Conservation (phyloP, 2,329 filamentous ascomycete genomes). For the Pseudogymnoascus sp. region DNA sequence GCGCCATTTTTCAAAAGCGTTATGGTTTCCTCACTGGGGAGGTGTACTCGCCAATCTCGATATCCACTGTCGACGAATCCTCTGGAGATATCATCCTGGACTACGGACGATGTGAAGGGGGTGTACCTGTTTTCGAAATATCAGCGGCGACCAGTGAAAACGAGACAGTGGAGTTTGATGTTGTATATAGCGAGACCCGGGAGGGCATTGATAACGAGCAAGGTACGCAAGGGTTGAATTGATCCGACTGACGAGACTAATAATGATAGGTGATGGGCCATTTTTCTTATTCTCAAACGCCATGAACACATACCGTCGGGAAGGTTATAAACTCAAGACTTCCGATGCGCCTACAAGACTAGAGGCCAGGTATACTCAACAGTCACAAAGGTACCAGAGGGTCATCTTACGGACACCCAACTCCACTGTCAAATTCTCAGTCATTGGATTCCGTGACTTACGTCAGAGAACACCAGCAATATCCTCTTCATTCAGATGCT, state of each 20-base stretch:
- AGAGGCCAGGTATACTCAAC: conserved; percentile 15
- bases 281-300: conserved; percentile 22
- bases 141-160: conserved; percentile 11
- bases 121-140: conserved; percentile 17
- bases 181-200: conserved; percentile 20
- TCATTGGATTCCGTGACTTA: conserved; percentile 15
- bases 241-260: neutral
- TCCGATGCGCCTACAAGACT: conserved; percentile 10
- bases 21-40: neutral
- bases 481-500: conserved; percentile 16
- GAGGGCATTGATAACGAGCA: conserved; percentile 14
- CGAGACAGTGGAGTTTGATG: conserved; percentile 14
- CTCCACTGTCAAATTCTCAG: conserved; percentile 15
- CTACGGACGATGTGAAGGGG: conserved; percentile 17
- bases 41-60: neutral
- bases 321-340: conserved; percentile 11
- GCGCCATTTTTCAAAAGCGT: neutral
- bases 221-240: conserved; percentile 11
- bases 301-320: conserved; percentile 20
- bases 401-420: conserved; percentile 17
- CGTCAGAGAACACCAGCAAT: conserved; percentile 12
- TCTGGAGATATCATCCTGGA: conserved; percentile 16
- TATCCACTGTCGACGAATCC: neutral
- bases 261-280: conserved; percentile 18
- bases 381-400: conserved; percentile 19